phyloP scores from a whole-genome alignment of 2,329 filamentous ascomycete species.

The Ramichloridium luteum region DNA sequence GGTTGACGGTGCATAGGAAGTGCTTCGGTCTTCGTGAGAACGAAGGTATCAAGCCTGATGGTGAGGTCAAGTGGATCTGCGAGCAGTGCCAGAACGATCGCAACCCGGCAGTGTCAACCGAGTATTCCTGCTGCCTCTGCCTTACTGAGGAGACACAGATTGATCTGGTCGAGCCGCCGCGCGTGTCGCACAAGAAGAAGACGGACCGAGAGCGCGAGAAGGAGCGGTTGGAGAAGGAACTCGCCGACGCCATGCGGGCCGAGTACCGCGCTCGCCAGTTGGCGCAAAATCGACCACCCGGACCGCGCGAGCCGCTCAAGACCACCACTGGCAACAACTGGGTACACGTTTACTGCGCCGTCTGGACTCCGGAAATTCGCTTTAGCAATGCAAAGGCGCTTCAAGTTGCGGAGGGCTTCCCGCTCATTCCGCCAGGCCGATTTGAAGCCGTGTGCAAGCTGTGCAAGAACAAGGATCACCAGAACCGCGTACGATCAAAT shows the following conservation, averaged over 20 bases:
- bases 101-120: constrained; percentile 81
- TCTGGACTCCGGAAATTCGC: constrained; percentile 86
- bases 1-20: constrained; percentile 76
- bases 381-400: constrained; percentile 76
- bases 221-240: constrained; percentile 73
- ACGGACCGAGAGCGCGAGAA: constrained; percentile 82
- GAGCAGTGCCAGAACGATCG: constrained; percentile 95
- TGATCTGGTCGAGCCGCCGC: constrained; percentile 74
- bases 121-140: constrained; percentile 88
- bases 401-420: constrained; percentile 80
- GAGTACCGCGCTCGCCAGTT: constrained; percentile 73
- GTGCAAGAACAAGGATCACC: constrained; percentile 53
- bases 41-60: constrained; percentile 39
- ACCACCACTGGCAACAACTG: constrained; percentile 94
- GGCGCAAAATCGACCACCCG: constrained; percentile 66
- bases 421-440: constrained; percentile 59
- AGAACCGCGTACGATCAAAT: constrained; percentile 18
- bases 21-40: constrained; percentile 79
- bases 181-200: constrained; percentile 74
- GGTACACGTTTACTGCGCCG: constrained; percentile 88
- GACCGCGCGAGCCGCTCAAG: constrained; percentile 84
- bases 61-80: constrained; percentile 68
- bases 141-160: constrained; percentile 69
- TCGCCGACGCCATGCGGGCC: constrained; percentile 66
- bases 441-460: constrained; percentile 73